These are phyloP conservation scores for Yamadazyma dendronema DNA, from an alignment of 1,139 yeast genomes.

Conservation along the genomic window DNA sequence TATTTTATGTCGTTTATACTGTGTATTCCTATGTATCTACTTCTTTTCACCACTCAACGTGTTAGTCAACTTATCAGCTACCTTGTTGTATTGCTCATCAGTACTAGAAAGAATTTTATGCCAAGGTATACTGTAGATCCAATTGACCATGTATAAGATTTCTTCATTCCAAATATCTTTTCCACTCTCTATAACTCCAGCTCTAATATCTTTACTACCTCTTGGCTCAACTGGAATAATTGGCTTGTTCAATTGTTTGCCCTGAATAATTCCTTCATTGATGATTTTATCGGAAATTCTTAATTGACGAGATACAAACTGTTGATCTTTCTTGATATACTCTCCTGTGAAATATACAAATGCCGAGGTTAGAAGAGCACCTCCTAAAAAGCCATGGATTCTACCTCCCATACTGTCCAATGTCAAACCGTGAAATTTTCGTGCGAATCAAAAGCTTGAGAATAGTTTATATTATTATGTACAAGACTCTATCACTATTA, in stretches of 20 bases:
- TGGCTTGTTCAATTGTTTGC: conserved; percentile 34
- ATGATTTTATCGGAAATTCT: conserved; percentile 48
- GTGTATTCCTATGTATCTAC: background rate
- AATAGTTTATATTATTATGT: too few relatives aligned
- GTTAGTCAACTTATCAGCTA: conserved; percentile 20
- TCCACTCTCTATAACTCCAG: conserved; percentile 53
- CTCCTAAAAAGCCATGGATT: conserved; percentile 67
- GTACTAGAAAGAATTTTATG: conserved; percentile 27
- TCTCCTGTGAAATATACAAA: conserved; percentile 63
- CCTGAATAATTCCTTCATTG: conserved; percentile 47
- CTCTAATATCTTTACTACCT: conserved; percentile 33
- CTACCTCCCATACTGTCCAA: conserved; percentile 55
- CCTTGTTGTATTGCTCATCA: conserved; percentile 35
- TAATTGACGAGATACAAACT: conserved; percentile 47
- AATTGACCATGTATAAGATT: conserved; percentile 62
- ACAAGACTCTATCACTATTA: too few relatives aligned
- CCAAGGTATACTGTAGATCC: conserved; percentile 60
- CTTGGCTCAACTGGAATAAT: conserved; percentile 26
- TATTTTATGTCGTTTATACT: too few relatives aligned
- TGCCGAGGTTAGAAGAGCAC: conserved; percentile 65
- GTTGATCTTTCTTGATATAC: conserved; percentile 51
- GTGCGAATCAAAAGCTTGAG: background rate
- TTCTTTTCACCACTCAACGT: background rate
- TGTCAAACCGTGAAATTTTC: background rate
- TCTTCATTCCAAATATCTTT: conserved; percentile 86